Evolutionary conservation across 805 yeast species (phyloP).

Genomic region (Cyberlindnera euphorbiae): DNA sequence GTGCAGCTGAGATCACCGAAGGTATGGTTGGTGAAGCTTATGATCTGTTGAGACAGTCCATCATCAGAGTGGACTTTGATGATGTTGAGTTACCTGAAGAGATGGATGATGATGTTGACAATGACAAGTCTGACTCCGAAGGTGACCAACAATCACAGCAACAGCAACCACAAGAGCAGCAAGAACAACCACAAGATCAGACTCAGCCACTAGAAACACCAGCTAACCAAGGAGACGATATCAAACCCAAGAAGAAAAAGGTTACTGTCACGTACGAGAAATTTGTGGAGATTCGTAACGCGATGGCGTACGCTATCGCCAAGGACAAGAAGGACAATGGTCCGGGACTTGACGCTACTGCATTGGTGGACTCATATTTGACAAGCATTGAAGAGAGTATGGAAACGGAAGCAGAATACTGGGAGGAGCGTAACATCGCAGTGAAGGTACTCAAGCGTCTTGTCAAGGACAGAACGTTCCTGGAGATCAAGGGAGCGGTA

Average conservation of each 20-base stretch:
- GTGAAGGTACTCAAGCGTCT: constrained; percentile 77
- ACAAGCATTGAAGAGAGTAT: constrained; percentile 67
- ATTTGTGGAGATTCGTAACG: constrained; percentile 78
- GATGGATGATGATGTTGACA: constrained; percentile 35
- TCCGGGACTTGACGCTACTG: constrained; percentile 62
- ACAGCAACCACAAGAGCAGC: constrained; percentile 1
- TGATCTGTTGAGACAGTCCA: constrained; percentile 82
- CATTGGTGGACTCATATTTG: constrained; percentile 78
- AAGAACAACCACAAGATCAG: background rate
- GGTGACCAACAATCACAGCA: constrained; percentile 2
- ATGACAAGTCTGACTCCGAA: constrained; percentile 7
- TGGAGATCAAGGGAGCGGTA: constrained; percentile 51
- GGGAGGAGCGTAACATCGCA: constrained; percentile 65
- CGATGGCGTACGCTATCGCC: constrained; percentile 63
- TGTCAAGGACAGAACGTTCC: constrained; percentile 77
- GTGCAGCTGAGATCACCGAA: constrained; percentile 58
- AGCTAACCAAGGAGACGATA: background rate
- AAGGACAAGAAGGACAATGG: constrained; percentile 47
- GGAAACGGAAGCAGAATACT: constrained; percentile 62
- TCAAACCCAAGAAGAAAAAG: constrained; percentile 26
- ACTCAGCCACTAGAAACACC: background rate
- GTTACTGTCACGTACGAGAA: constrained; percentile 76
- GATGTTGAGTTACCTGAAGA: constrained; percentile 74
- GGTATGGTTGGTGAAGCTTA: constrained; percentile 92
- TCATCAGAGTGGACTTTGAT: constrained; percentile 90